Evolutionary conservation across 352 stramenopile species (phyloP), one percentile per base, ranked within the genome.

Genomic region (Phytophthora lateralis): DNA sequence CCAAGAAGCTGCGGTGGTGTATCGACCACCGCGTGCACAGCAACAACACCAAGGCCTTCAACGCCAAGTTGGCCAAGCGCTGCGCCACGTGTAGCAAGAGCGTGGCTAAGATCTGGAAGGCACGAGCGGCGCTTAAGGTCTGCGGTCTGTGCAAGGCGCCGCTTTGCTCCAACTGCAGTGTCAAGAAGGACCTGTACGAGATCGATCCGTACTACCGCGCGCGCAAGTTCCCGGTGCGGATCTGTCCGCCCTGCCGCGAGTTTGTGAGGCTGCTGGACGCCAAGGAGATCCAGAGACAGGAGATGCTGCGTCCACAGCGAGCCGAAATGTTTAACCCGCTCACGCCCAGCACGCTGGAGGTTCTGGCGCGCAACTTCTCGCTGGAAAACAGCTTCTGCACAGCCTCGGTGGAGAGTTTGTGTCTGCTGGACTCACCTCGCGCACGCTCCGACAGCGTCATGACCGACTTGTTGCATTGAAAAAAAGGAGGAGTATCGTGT

Each of bases 1-100:
- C 58, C n/a, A 76, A 76, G 50, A 76, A 76, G 20, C 44, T 76
- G 53, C 58, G 55, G 17, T 76, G 68, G 68, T 76, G 68, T 10
- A 70, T 76, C 11, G 54, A 76, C 18, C 43, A 70, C 34, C 54
- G 59, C 41, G 42, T 70, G n/a, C 68, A 73, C 43, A 54, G 49
- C 42, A 63, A 63, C 53, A 61, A 58, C 44, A 24, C 32, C n/a
- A 76, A 76, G 54, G 58, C 44, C 6, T 18, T 76, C 2, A 32
- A 61, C 2, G 58, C 68, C 9, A 73, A 70, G 30, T 11, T 73
- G 45, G 34, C 46, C n/a, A 70, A 70, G 14, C 24, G 50, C 17
- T 78, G 70, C 34, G 44, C 48, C 11, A 30, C 56, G 1, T 70
- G 60, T 29, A 38, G 43, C 12, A 75, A 70, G 43, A 57, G 42